Evolutionary conservation across 345 rosid species (phyloP).

Genomic region (Populus davidiana): DNA sequence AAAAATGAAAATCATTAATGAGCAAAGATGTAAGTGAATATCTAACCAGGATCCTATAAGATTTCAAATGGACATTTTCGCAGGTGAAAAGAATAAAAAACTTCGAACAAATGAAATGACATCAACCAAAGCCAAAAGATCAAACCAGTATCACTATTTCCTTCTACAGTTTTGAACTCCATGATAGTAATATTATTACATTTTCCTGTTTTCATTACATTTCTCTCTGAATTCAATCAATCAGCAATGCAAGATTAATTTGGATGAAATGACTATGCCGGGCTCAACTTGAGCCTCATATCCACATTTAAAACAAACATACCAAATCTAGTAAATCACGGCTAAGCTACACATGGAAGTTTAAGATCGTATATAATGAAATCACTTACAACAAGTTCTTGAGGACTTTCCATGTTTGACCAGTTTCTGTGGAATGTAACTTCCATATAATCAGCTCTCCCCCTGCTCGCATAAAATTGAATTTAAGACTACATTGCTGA

Average conservation of each 20-base stretch:
- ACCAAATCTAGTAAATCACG: not conserved
- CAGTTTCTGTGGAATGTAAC: constrained; percentile 63
- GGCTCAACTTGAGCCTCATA: no score
- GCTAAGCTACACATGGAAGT: constrained; percentile 10
- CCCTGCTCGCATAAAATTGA: constrained; percentile 40
- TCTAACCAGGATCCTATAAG: not conserved
- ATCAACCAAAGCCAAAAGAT: not conserved
- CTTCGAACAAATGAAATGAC: not conserved
- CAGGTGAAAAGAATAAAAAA: no score
- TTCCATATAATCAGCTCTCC: constrained; percentile 94
- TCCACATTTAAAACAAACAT: not conserved
- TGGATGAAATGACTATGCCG: no score
- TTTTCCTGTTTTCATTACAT: no score
- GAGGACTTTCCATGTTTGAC: constrained; percentile 82
- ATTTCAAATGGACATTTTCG: not conserved
- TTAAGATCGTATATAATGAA: not conserved
- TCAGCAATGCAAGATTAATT: no score
- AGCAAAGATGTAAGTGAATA: not conserved
- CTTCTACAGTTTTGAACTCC: not conserved
- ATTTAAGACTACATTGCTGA: not conserved
- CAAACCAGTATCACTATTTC: not conserved
- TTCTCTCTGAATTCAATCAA: no score
- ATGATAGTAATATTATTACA: not conserved
- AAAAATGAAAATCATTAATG: not conserved
- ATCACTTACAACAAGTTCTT: constrained; percentile 67